These are phyloP conservation scores for Kurtzmaniella quercitrusa DNA, from an alignment of 1,139 yeast genomes.

Conservation along the genomic window DNA sequence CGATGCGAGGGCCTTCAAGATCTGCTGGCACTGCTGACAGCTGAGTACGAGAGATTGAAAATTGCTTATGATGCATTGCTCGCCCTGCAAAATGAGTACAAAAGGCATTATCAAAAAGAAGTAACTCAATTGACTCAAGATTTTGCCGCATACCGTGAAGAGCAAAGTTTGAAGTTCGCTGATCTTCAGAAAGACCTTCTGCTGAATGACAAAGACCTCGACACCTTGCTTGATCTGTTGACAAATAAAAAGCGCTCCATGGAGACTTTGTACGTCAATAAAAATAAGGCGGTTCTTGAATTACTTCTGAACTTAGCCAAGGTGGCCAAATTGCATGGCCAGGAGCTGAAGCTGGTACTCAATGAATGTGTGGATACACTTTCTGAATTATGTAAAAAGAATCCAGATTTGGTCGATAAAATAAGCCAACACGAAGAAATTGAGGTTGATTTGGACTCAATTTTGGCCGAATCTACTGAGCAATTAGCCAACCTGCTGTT, in stretches of 20 bases:
- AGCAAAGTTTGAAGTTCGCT: slow-evolving; percentile 28
- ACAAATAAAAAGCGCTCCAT: slow-evolving; percentile 38
- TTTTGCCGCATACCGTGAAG: slow-evolving; percentile 36
- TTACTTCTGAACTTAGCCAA: slow-evolving; percentile 42
- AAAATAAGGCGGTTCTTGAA: slow-evolving; percentile 44
- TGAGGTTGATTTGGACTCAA: slow-evolving; percentile 31
- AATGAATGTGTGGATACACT: slow-evolving; percentile 31
- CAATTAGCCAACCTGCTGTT: slow-evolving; percentile 25
- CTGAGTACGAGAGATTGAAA: slow-evolving; percentile 56
- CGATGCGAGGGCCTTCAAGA: slow-evolving; percentile 48
- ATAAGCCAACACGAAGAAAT: slow-evolving; percentile 25
- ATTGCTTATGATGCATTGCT: slow-evolving; percentile 61
- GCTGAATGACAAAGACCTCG: slow-evolving; percentile 43
- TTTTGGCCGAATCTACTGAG: slow-evolving; percentile 33
- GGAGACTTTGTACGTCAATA: slow-evolving; percentile 44
- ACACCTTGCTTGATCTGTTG: slow-evolving; percentile 40
- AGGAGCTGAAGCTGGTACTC: slow-evolving; percentile 36
- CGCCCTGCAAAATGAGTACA: slow-evolving; percentile 55
- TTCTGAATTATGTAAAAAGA: slow-evolving; percentile 25
- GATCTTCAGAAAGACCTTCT: slow-evolving; percentile 25
- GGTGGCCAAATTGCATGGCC: slow-evolving; percentile 47
- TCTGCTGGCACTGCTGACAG: slow-evolving; percentile 41
- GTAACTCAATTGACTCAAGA: slow-evolving; percentile 20
- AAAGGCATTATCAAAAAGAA: slow-evolving; percentile 44
- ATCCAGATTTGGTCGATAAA: slow-evolving; percentile 35